phyloP scores from a whole-genome alignment of 805 yeast species.

The Candida odintsovae region DNA sequence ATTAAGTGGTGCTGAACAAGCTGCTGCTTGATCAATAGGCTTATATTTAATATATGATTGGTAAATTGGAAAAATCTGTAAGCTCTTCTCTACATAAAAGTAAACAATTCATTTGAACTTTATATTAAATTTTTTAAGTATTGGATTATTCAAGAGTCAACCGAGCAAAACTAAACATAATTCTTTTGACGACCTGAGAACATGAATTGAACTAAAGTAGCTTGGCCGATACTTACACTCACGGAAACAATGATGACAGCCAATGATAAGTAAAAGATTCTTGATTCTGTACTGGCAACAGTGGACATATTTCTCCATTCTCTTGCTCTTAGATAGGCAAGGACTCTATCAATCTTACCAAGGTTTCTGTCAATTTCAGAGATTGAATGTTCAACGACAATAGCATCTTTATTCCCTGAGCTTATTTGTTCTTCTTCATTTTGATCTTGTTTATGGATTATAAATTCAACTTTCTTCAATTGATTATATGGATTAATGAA shows the following conservation, averaged over 20 bases:
- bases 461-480: constrained; percentile 59
- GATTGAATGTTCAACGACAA: constrained; percentile 47
- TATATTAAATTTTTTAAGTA: not conserved
- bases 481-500: constrained; percentile 60
- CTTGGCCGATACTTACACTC: constrained; percentile 71
- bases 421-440: constrained; percentile 25
- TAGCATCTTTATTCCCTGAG: constrained; percentile 41
- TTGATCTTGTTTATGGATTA: constrained; percentile 45
- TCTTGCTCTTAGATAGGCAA: constrained; percentile 90
- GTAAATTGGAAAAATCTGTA: too few relatives aligned
- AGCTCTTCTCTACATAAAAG: not conserved
- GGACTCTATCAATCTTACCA: constrained; percentile 50
- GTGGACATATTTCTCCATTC: constrained; percentile 96
- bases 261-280: constrained; percentile 72
- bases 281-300: constrained; percentile 70
- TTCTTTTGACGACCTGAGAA: constrained; percentile 47
- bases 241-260: constrained; percentile 69
- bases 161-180: constrained; percentile 24
- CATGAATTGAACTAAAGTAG: constrained; percentile 75
- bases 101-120: not conserved
- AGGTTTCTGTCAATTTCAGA: constrained; percentile 54
- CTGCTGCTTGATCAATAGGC: constrained; percentile 12
- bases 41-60: not conserved
- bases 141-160: not conserved
- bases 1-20: constrained; percentile 84